Evolutionary conservation across 495 filamentous ascomycete genomes (phyloP).

Genomic region (Xylaria bambusicola): DNA sequence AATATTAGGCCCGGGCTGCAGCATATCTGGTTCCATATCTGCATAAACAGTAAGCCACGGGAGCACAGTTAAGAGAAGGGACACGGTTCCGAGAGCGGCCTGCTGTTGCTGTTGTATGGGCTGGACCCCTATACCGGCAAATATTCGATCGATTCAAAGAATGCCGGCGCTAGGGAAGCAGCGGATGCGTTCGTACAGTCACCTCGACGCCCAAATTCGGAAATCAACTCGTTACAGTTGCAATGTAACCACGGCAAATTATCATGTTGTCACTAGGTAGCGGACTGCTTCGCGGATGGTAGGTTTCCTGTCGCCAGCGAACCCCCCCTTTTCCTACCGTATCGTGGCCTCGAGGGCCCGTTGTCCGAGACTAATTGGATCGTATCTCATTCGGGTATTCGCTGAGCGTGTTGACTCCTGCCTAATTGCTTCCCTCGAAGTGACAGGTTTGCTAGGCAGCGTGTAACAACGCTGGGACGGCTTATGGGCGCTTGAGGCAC

Average conservation of each 20-base stretch:
- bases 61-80: not conserved
- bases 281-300: no score
- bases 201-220: constrained; percentile 1
- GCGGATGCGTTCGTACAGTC: not conserved
- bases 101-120: not conserved
- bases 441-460: not conserved
- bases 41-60: constrained; percentile 10
- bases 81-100: not conserved
- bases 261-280: no score
- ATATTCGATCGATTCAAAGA: not conserved
- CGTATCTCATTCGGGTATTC: not conserved
- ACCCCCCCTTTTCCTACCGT: not conserved
- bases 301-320: no score
- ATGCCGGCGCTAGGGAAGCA: not conserved
- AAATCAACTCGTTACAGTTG: not conserved
- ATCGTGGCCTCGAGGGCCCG: not conserved
- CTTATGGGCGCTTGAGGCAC: not conserved
- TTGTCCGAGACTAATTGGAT: not conserved
- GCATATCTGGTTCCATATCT: not conserved
- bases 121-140: not conserved
- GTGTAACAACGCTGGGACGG: no score
- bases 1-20: not conserved
- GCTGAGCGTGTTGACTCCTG: not conserved
- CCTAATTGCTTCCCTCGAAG: not conserved
- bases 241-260: not conserved